These are phyloP conservation scores for Candida gorgasii DNA, from an alignment of 805 yeast species.

Conservation along the genomic window DNA sequence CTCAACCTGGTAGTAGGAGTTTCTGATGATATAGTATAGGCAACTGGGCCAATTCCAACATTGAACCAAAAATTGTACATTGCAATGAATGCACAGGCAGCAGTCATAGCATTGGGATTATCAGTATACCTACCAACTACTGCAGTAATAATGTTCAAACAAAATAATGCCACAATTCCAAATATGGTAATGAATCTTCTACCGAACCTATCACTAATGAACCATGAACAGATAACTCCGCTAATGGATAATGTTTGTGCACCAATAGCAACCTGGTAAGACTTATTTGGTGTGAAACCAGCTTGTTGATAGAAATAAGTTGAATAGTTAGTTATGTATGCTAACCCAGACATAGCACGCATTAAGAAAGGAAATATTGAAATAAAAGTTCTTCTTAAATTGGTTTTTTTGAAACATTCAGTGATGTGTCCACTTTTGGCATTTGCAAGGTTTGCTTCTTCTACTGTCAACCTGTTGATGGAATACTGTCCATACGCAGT, in stretches of 20 bases:
- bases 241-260: slow-evolving; percentile 23
- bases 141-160: too few species aligned
- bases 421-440: slow-evolving; percentile 27
- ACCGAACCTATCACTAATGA: slow-evolving; percentile 27
- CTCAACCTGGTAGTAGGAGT: too few species aligned
- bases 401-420: too few species aligned
- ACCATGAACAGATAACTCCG: slow-evolving; percentile 24
- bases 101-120: too few species aligned
- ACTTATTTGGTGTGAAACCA: slow-evolving; percentile 19
- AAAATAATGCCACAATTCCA: too few species aligned
- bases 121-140: too few species aligned
- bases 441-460: slow-evolving; percentile 5
- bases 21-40: slow-evolving; percentile 32
- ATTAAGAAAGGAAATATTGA: slow-evolving; percentile 27
- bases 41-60: slow-evolving; percentile 38
- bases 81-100: slow-evolving; percentile 20
- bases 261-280: slow-evolving; percentile 22
- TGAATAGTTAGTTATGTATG: slow-evolving; percentile 25
- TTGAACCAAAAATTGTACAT: slow-evolving; percentile 29
- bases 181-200: slow-evolving; percentile 28
- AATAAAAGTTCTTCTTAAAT: slow-evolving; percentile 44
- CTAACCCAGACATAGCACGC: slow-evolving; percentile 28
- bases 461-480: slow-evolving; percentile 26
- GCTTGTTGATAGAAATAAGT: slow-evolving; percentile 30
- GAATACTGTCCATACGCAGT: slow-evolving; percentile 26